A percentile compares a stretch with the other conserved stretches of the same genome.
phyloP scores from a whole-genome alignment of 2,329 filamentous ascomycete species.

The Stagonosporopsis rhizophila region DNA sequence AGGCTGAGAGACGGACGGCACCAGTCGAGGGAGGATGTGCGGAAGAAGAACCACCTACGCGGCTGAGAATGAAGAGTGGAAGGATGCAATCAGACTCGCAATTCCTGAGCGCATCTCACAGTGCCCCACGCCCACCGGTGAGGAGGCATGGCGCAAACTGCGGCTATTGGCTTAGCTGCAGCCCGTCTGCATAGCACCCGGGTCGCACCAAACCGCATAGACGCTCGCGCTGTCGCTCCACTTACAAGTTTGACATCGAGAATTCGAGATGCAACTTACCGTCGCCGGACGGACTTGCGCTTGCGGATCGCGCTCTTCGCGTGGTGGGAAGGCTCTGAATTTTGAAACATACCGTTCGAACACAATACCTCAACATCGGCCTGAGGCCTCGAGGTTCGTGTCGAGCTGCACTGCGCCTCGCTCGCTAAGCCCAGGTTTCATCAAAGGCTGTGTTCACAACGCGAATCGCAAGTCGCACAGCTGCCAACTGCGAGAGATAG shows the following conservation, averaged over 20 bases:
- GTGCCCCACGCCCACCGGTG: constrained; percentile 48
- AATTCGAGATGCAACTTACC: constrained; percentile 20
- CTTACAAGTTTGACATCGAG: constrained; percentile 27
- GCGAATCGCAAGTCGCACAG: constrained; percentile 29
- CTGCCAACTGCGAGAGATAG: constrained; percentile 12
- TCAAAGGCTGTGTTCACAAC: constrained; percentile 28
- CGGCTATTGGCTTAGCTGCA: constrained; percentile 46
- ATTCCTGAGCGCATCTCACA: constrained; percentile 38
- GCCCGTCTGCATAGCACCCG: constrained; percentile 37
- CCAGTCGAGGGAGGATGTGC: constrained; percentile 39
- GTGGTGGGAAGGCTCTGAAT: constrained; percentile 6
- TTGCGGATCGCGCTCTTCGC: constrained; percentile 8
- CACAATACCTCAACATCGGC: constrained; percentile 2
- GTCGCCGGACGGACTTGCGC: constrained; percentile 13
- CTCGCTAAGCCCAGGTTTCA: constrained; percentile 35
- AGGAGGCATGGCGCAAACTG: constrained; percentile 35
- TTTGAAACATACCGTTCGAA: constrained; percentile 14
- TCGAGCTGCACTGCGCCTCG: constrained; percentile 43
- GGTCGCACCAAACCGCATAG: constrained; percentile 40
- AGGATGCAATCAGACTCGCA: constrained; percentile 31
- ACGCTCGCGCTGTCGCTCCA: constrained; percentile 29
- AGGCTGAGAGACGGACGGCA: constrained; percentile 33
- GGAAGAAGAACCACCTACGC: constrained; percentile 40
- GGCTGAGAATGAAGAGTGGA: constrained; percentile 37
- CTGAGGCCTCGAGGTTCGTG: constrained; percentile 37